Percentiles rank a stretch among this genome's conserved stretches.
Conservation (phyloP, 1,284 basidiomycete species). For the Mycena sp. region DNA sequence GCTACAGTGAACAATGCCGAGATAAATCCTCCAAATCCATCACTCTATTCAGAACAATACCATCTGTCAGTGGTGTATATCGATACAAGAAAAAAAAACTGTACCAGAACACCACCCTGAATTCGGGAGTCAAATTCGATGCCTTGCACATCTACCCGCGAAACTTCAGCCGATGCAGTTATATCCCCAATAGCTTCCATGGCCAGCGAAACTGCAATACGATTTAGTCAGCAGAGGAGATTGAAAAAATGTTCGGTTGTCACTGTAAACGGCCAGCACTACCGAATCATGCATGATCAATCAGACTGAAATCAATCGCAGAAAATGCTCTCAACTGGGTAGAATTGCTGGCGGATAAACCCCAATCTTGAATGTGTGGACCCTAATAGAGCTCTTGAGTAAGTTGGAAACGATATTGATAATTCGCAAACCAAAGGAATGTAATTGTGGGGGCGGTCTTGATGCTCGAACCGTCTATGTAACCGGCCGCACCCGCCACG, state of each 20-base stretch:
- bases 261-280: constrained; percentile 82
- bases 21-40: constrained; percentile 78
- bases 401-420: no score
- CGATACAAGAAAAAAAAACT: constrained; percentile 33
- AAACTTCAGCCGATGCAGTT: constrained; percentile 86
- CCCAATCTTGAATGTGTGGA: constrained; percentile 80
- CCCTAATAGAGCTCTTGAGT: constrained; percentile 38
- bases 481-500: constrained; percentile 79
- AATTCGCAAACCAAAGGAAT: constrained; percentile 66
- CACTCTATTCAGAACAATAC: constrained; percentile 58
- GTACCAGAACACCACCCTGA: constrained; percentile 82
- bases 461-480: constrained; percentile 74
- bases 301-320: no score
- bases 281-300: no score
- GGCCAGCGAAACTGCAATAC: constrained; percentile 71
- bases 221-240: no score
- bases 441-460: constrained; percentile 77
- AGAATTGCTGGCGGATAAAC: constrained; percentile 86
- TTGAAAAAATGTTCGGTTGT: constrained; percentile 71
- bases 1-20: constrained; percentile 85
- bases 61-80: no score
- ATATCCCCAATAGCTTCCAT: constrained; percentile 91
- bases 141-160: constrained; percentile 72
- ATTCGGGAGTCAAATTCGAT: constrained; percentile 82
- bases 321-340: constrained; percentile 50